Evolutionary conservation across 2,329 filamentous ascomycete genomes (phyloP).

Genomic region (Epicoccum nigrum): DNA sequence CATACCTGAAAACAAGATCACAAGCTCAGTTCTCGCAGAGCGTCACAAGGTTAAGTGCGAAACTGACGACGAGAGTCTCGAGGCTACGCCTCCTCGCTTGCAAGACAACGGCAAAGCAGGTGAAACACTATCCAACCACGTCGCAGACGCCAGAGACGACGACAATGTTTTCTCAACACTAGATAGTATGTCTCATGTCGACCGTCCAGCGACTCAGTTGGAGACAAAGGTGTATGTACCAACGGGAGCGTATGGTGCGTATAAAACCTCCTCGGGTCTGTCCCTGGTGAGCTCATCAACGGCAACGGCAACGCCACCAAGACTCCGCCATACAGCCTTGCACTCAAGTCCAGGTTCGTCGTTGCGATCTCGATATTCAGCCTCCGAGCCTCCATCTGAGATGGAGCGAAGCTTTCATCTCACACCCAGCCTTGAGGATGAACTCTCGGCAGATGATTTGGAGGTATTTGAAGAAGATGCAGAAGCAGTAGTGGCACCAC

Average conservation of each 20-base stretch:
- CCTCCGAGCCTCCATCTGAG: background rate
- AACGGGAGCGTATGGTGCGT: background rate
- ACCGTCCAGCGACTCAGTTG: background rate
- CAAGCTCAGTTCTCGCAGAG: background rate
- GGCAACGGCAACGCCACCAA: background rate
- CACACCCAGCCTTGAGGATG: slow-evolving; percentile 5
- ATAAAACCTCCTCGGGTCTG: background rate
- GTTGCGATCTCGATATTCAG: slow-evolving; percentile 1
- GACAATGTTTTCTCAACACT: slow-evolving; percentile 4
- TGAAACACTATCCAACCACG: slow-evolving; percentile 2
- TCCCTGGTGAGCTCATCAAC: background rate
- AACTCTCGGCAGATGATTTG: background rate
- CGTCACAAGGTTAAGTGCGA: background rate
- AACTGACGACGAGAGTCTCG: background rate
- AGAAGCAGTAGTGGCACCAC: background rate
- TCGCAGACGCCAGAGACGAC: background rate
- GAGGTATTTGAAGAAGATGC: slow-evolving; percentile 5
- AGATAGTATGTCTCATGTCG: background rate
- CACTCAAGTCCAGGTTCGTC: background rate
- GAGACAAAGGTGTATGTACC: background rate
- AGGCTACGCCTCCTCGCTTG: background rate
- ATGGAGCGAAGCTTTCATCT: background rate
- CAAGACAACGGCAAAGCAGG: background rate
- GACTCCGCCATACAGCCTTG: slow-evolving; percentile 8
- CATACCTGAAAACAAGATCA: background rate